Conservation (phyloP, 2,329 filamentous ascomycete species). For the Nectriaceae sp. region DNA sequence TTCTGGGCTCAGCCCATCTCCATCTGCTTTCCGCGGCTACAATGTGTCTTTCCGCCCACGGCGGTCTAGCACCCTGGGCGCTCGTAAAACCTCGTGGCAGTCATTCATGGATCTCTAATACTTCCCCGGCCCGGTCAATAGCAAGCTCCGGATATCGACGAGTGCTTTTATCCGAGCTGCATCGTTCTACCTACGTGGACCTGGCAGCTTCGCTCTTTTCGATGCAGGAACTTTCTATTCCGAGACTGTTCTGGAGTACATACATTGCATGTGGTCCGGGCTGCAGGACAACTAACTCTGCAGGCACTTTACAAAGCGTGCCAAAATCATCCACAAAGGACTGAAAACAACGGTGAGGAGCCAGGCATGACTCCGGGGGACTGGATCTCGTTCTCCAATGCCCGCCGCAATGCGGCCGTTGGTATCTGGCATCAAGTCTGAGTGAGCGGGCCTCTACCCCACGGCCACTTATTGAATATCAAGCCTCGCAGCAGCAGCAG, state of each 20-base stretch:
- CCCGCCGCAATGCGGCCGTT: neutral
- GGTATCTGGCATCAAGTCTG: neutral
- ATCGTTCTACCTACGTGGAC: neutral
- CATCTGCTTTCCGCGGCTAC: constrained; percentile 11
- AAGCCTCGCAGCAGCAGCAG: neutral
- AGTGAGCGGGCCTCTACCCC: neutral
- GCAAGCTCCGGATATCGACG: neutral
- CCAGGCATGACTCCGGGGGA: neutral
- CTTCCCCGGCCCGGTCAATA: neutral
- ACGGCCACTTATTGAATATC: neutral
- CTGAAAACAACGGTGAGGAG: neutral
- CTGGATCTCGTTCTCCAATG: neutral
- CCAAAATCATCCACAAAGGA: neutral
- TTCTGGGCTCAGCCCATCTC: constrained; percentile 15
- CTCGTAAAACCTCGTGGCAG: neutral
- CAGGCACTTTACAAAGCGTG: neutral
- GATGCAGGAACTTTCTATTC: neutral
- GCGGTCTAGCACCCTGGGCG: neutral
- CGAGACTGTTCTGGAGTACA: neutral
- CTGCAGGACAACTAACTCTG: neutral
- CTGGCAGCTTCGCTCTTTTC: neutral
- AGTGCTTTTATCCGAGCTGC: neutral
- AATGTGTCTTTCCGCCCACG: neutral
- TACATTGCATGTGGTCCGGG: neutral
- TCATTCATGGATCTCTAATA: no score